Percentiles rank a stretch among this genome's conserved stretches.
Conservation (phyloP, 208 protist species). For the Trichomonas vaginalis region DNA sequence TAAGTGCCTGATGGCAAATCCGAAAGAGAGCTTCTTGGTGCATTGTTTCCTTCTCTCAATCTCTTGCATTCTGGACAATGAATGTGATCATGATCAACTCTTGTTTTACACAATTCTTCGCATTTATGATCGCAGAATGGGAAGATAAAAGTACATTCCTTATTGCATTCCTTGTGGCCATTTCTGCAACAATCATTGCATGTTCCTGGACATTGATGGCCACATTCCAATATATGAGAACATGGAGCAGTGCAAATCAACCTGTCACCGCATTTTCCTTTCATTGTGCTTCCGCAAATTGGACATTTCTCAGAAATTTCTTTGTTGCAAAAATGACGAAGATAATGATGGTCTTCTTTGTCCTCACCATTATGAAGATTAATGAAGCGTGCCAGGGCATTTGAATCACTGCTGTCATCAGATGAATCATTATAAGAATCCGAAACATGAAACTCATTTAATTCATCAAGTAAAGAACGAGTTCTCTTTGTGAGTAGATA, state of each 20-base stretch:
- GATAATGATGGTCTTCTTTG: not conserved
- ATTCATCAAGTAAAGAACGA: no score
- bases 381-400: not conserved
- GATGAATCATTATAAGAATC: no score
- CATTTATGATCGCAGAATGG: not conserved
- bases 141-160: not conserved
- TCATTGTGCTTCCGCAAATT: not conserved
- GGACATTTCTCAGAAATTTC: not conserved
- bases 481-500: no score
- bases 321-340: not conserved
- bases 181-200: not conserved
- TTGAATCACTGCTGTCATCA: no score
- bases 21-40: no score
- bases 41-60: not conserved
- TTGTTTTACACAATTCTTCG: not conserved
- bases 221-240: not conserved
- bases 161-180: not conserved
- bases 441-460: no score
- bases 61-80: not conserved
- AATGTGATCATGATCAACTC: not conserved
- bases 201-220: not conserved
- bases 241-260: not conserved
- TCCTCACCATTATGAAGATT: not conserved
- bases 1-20: no score
- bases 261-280: not conserved